phyloP scores from a whole-genome alignment of 495 filamentous ascomycete species.

The Lophiotrema nucula region DNA sequence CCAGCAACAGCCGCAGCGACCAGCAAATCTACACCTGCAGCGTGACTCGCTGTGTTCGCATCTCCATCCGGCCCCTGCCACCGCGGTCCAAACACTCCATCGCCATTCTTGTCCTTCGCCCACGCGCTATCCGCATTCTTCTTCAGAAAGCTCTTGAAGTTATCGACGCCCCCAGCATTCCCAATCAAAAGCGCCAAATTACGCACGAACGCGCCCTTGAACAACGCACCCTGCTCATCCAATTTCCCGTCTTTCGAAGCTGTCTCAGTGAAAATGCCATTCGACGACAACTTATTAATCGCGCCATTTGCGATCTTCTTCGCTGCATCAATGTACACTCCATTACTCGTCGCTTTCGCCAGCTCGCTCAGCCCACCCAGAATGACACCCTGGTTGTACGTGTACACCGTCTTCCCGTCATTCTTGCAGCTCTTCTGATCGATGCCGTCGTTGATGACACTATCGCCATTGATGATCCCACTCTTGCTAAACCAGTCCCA shows the following conservation, averaged over 20 bases:
- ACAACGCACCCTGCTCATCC: conserved; percentile 60
- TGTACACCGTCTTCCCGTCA: conserved; percentile 56
- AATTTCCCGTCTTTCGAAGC: background rate
- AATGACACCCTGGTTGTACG: conserved; percentile 80
- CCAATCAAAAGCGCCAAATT: conserved; percentile 61
- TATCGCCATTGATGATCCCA: conserved; percentile 64
- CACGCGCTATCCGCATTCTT: conserved; percentile 68
- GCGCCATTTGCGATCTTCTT: conserved; percentile 63
- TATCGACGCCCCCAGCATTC: conserved; percentile 37
- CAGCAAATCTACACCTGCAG: conserved; percentile 65
- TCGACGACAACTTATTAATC: conserved; percentile 54
- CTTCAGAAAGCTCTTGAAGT: conserved; percentile 55
- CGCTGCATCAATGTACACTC: conserved; percentile 44
- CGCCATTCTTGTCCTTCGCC: conserved; percentile 55
- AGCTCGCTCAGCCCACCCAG: conserved; percentile 72
- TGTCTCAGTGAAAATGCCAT: conserved; percentile 66
- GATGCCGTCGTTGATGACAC: conserved; percentile 71
- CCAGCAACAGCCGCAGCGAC: conserved; percentile 56
- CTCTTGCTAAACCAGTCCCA: conserved; percentile 69
- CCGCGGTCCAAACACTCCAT: conserved; percentile 53
- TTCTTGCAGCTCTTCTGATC: conserved; percentile 62
- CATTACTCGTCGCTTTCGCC: conserved; percentile 53
- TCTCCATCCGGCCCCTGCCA: conserved; percentile 58
- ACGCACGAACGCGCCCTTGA: conserved; percentile 77
- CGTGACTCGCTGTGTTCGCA: conserved; percentile 59